Evolutionary conservation across 148 eudicot genomes (phyloP).

Genomic region (Amaranthus palmeri): DNA sequence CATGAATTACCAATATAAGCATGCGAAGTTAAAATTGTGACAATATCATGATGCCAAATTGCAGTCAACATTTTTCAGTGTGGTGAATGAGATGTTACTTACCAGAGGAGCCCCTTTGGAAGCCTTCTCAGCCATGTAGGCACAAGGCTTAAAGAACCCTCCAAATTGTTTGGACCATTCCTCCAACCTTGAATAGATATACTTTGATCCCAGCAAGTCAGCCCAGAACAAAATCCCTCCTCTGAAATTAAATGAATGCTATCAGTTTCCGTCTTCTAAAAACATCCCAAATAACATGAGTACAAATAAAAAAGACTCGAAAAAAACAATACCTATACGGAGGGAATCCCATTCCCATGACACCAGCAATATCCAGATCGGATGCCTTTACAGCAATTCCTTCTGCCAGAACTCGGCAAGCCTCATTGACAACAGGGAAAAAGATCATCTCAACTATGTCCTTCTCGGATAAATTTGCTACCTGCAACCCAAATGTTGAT

Average conservation of each 20-base stretch:
- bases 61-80: neutral
- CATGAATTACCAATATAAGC: neutral
- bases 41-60: too few species aligned
- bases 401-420: constrained; percentile 82
- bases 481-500: constrained; percentile 30
- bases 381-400: constrained; percentile 92
- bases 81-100: constrained; percentile 23
- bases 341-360: constrained; percentile 97
- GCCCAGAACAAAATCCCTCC: constrained; percentile 95
- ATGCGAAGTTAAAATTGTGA: neutral
- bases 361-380: constrained; percentile 75
- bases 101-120: constrained; percentile 77
- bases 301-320: neutral
- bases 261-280: neutral
- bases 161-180: constrained; percentile 81
- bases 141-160: constrained; percentile 80
- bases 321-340: constrained; percentile 65
- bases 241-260: constrained; percentile 31
- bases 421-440: constrained; percentile 92
- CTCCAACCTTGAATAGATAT: constrained; percentile 65
- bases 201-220: constrained; percentile 79
- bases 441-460: constrained; percentile 89
- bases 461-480: constrained; percentile 59
- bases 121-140: constrained; percentile 81
- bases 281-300: neutral